These are phyloP conservation scores for Rugonectria rugulosa DNA, from an alignment of 2,329 filamentous ascomycete genomes.

Conservation along the genomic window DNA sequence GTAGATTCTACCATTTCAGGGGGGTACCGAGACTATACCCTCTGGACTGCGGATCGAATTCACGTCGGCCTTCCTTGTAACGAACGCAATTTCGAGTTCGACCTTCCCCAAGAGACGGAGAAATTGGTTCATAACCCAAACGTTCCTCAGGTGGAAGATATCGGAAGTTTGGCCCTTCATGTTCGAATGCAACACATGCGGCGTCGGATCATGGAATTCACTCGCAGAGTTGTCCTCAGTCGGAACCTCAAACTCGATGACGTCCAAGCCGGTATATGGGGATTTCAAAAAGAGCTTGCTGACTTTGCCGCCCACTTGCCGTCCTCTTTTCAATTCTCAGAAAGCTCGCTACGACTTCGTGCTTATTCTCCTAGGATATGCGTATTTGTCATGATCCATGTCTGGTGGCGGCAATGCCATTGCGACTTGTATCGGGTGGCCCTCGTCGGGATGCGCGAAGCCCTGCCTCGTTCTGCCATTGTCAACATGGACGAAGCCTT, in stretches of 20 bases:
- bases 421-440: conserved; percentile 64
- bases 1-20: conserved; percentile 52
- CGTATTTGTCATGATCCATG: conserved; percentile 66
- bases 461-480: conserved; percentile 53
- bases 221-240: conserved; percentile 50
- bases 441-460: conserved; percentile 59
- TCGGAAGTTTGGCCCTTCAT: conserved; percentile 64
- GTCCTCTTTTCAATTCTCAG: conserved; percentile 64
- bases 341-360: conserved; percentile 62
- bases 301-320: conserved; percentile 62
- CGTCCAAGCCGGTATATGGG: conserved; percentile 53
- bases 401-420: conserved; percentile 67
- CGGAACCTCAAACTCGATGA: conserved; percentile 52
- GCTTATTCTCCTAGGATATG: conserved; percentile 65
- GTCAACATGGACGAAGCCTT: conserved; percentile 57
- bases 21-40: conserved; percentile 54
- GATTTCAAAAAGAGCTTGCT: conserved; percentile 57
- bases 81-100: conserved; percentile 61
- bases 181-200: conserved; percentile 64
- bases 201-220: conserved; percentile 62
- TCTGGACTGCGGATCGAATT: conserved; percentile 52
- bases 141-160: conserved; percentile 54
- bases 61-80: conserved; percentile 52
- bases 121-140: conserved; percentile 55
- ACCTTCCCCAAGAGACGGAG: conserved; percentile 63